Conservation (phyloP, 2,329 filamentous ascomycete genomes). For the Cordyceps farinosa region DNA sequence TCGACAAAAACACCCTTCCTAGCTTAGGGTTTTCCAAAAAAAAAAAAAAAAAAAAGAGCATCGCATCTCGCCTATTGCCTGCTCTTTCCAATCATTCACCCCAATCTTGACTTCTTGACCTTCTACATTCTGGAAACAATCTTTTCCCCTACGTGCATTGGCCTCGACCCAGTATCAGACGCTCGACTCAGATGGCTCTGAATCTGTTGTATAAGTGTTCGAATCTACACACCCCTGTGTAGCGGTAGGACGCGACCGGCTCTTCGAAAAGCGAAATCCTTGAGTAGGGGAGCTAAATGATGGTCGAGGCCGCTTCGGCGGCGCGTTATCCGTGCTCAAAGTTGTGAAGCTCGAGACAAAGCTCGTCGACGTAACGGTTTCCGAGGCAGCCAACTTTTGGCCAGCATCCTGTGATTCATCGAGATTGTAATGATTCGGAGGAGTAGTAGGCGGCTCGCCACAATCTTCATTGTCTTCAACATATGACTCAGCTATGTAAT, state of each 20-base stretch:
- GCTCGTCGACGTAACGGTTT: neutral
- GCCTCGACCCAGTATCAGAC: too few relatives aligned
- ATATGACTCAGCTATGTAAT: neutral
- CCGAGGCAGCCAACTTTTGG: neutral
- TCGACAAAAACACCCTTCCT: too few relatives aligned
- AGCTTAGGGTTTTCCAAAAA: too few relatives aligned
- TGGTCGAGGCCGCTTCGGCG: neutral
- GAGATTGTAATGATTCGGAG: neutral
- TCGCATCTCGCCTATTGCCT: too few relatives aligned
- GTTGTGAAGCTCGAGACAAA: neutral
- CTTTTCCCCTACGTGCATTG: neutral
- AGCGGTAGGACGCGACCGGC: neutral
- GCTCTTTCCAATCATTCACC: neutral
- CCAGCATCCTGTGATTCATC: neutral
- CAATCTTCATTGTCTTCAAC: neutral
- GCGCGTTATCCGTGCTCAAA: neutral
- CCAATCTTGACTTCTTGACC: neutral
- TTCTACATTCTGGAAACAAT: neutral
- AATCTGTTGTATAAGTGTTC: too few relatives aligned
- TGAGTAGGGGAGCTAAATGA: slow-evolving; percentile 6
- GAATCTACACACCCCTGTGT: too few relatives aligned
- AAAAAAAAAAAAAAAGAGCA: too few relatives aligned
- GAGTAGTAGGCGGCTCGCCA: neutral
- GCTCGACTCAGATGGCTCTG: too few relatives aligned
- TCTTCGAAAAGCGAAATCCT: neutral